Percentiles rank a stretch among this genome's conserved stretches.
phyloP scores from a whole-genome alignment of 805 yeast genomes.

The Sungouiella thailandica region DNA sequence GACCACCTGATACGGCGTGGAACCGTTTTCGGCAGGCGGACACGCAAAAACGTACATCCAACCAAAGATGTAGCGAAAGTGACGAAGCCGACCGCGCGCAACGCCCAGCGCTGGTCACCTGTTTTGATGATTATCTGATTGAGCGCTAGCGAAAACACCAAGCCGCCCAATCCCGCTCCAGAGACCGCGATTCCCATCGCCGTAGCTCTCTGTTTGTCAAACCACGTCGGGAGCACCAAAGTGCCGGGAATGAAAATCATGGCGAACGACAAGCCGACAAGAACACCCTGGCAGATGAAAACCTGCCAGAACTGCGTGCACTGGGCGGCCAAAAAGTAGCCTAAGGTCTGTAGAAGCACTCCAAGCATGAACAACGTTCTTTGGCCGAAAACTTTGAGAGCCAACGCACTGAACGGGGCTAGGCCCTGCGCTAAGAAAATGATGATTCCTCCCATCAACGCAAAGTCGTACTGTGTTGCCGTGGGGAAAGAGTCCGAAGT shows the following conservation, averaged over 20 bases:
- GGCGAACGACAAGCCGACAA: slow-evolving; percentile 53
- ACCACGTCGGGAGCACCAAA: slow-evolving; percentile 66
- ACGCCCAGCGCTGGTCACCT: slow-evolving; percentile 42
- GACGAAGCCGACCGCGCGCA: slow-evolving; percentile 35
- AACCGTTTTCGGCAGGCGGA: slow-evolving; percentile 33
- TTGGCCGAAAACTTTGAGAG: slow-evolving; percentile 48
- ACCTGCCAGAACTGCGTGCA: slow-evolving; percentile 60
- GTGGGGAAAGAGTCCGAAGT: slow-evolving; percentile 42
- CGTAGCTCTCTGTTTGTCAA: slow-evolving; percentile 54
- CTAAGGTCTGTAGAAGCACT: slow-evolving; percentile 45
- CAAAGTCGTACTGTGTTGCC: slow-evolving; percentile 54
- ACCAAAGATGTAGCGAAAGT: slow-evolving; percentile 27
- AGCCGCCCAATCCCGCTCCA: slow-evolving; percentile 52
- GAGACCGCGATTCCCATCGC: slow-evolving; percentile 46
- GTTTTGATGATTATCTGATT: slow-evolving; percentile 33
- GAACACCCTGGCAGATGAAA: slow-evolving; percentile 61
- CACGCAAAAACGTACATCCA: slow-evolving; percentile 40
- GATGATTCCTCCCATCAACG: slow-evolving; percentile 64
- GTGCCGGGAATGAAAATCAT: slow-evolving; percentile 55
- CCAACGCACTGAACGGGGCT: slow-evolving; percentile 43
- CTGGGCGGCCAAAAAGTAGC: slow-evolving; percentile 56
- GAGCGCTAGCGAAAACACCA: slow-evolving; percentile 41
- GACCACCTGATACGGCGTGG: slow-evolving; percentile 20
- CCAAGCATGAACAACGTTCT: slow-evolving; percentile 47
- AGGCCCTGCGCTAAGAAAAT: slow-evolving; percentile 55